Base-by-base conservation (phyloP, 192 early-diverging fungal genomes). In the Obelidium mucronatum region DNA sequence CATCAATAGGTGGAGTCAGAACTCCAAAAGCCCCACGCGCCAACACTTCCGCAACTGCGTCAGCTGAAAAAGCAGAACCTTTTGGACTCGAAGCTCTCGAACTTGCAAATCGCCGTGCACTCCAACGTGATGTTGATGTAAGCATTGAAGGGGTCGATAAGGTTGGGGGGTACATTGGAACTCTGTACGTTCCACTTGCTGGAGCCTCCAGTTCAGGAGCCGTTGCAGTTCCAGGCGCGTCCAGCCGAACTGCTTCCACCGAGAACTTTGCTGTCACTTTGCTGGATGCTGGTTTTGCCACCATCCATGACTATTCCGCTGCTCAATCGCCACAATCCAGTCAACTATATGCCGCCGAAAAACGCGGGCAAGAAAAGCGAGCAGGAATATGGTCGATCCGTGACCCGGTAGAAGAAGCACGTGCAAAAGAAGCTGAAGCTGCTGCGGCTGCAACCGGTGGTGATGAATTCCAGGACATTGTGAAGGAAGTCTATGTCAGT, bases 101-200 rank as follows among this genome's bases (percentile, higher is more conserved):
- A 4, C 91, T 91, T 80, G 85, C 91, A 2, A 83, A 79, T 40
- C 84, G 84, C 40, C 78, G 80, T 37, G 82, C 83, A 73, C 87
- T 97, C 73, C 97, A 99, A 84, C 93, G 95, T 63, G 95, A 99
- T 78, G 94, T 95, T 11, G 94, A 99, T 75, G 84, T 96, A 53
- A 91, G 92, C 64, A 83, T 98, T 35, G 97, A 98, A 76, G 87
- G 88, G 17, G 80, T 91, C 22, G 97, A 99, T 80, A 96, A 96
- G 84, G 89, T 89, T 39, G 96, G 97, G 37, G 93, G 91, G 1
- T 99, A 98, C 67, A 93, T 98, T 70, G 96, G 96, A 17, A 82
- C 90, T n/a, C 76, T 99, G 75, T 95, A 91, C 26, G 55, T 86
- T 37, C 76, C 78, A 2, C 39, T 56, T 31, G 2, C 69, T 81